These are phyloP conservation scores for Auriscalpium microsporum DNA, from an alignment of 768 basidiomycete species.

Conservation along the genomic window DNA sequence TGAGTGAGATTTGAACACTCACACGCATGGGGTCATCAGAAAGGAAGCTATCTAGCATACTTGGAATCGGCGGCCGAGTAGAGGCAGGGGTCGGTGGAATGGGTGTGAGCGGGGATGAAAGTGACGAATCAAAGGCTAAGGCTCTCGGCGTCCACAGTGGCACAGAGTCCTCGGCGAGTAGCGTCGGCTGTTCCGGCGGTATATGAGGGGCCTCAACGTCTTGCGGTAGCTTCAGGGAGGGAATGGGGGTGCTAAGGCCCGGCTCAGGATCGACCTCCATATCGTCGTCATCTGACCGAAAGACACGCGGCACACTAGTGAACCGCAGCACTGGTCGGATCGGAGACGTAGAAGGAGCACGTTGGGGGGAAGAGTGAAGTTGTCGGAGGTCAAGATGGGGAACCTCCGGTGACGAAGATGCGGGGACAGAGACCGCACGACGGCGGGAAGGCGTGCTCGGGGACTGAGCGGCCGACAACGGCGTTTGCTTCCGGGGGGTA, in stretches of 20 bases:
- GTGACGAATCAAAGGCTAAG: not conserved
- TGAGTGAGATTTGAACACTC: no score
- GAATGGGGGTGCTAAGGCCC: not conserved
- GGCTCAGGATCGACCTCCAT: not conserved
- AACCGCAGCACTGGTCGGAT: slow-evolving; percentile 9
- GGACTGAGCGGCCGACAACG: not conserved
- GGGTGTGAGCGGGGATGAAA: not conserved
- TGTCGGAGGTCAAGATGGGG: slow-evolving; percentile 4
- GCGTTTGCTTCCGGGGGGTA: not conserved
- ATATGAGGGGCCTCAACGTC: no score
- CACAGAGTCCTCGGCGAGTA: no score
- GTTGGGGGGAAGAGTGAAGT: slow-evolving; percentile 5
- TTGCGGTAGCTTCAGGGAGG: not conserved
- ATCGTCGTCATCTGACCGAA: not conserved
- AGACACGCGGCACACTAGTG: slow-evolving; percentile 11
- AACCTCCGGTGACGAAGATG: slow-evolving; percentile 2
- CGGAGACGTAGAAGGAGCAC: slow-evolving; percentile 3
- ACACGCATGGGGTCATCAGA: no score
- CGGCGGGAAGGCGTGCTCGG: not conserved
- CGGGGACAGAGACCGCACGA: slow-evolving; percentile 11
- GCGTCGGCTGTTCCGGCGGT: not conserved
- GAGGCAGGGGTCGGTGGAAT: not conserved
- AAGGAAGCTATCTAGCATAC: no score
- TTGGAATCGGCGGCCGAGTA: no score
- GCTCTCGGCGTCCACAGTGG: not conserved